Evolutionary conservation across 441 rosid species (phyloP).

Genomic region (Adansonia madagascariensis): DNA sequence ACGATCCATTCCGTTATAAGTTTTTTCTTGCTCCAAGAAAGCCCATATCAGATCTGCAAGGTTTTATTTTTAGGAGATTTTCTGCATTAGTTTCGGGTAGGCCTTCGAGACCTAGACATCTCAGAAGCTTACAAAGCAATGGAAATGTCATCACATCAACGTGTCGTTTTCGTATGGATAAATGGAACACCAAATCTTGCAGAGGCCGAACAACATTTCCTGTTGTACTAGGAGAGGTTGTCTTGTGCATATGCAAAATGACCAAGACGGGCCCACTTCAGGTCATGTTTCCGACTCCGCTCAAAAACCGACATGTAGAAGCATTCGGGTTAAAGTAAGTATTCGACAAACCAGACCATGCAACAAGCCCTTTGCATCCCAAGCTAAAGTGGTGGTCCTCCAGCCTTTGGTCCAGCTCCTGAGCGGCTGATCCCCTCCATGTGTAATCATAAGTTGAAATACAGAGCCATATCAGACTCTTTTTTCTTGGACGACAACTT

Average conservation of each 20-base stretch:
- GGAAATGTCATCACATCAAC: not conserved
- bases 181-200: not conserved
- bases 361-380: conserved; percentile 2
- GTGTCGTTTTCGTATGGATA: not conserved
- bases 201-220: conserved; percentile 29
- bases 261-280: conserved; percentile 23
- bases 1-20: not conserved
- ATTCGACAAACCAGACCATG: conserved; percentile 16
- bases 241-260: not conserved
- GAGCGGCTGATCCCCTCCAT: conserved; percentile 3
- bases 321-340: conserved; percentile 1
- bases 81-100: not conserved
- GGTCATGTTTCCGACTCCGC: conserved; percentile 21
- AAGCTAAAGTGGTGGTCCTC: conserved; percentile 7
- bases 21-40: not conserved
- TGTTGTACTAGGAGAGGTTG: conserved; percentile 25
- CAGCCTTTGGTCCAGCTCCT: conserved; percentile 12
- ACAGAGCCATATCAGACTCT: not conserved
- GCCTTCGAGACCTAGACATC: not conserved
- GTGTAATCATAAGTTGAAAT: not conserved
- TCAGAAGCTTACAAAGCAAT: not conserved
- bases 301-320: conserved; percentile 17
- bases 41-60: not conserved
- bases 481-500: not conserved
- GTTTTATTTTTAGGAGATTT: not conserved